Evolutionary conservation across 78 protist genomes (phyloP).

Genomic region (Dictyostelium capitatum): DNA sequence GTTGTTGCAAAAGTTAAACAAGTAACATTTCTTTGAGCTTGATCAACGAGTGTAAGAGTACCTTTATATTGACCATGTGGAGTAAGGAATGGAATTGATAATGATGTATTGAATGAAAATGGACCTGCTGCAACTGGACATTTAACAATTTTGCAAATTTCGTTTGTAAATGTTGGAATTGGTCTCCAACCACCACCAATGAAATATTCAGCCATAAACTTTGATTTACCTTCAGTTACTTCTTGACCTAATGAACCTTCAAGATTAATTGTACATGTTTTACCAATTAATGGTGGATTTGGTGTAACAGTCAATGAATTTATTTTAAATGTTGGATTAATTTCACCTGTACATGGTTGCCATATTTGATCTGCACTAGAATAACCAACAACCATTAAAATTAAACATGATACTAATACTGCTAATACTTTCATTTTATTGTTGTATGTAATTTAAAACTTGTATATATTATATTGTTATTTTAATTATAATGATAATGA

Average conservation of each 20-base stretch:
- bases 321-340: constrained; percentile 15
- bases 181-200: constrained; percentile 41
- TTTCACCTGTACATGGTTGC: constrained; percentile 26
- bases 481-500: no score
- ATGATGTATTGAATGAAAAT: background rate
- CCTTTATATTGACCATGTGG: constrained; percentile 62
- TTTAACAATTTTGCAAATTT: constrained; percentile 3
- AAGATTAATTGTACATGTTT: background rate
- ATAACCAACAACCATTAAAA: background rate
- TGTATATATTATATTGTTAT: no score
- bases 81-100: constrained; percentile 40
- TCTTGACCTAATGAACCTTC: constrained; percentile 10
- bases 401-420: no score
- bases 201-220: constrained; percentile 3
- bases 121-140: constrained; percentile 69
- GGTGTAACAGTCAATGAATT: constrained; percentile 33
- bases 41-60: constrained; percentile 7
- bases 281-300: constrained; percentile 64
- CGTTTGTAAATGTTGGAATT: constrained; percentile 40
- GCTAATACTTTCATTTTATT: no score
- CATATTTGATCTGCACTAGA: constrained; percentile 7
- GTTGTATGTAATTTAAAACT: no score
- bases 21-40: constrained; percentile 29
- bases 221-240: constrained; percentile 29
- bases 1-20: constrained; percentile 44